phyloP scores from a whole-genome alignment of 495 filamentous ascomycete species.

The Penicillium turbatum region DNA sequence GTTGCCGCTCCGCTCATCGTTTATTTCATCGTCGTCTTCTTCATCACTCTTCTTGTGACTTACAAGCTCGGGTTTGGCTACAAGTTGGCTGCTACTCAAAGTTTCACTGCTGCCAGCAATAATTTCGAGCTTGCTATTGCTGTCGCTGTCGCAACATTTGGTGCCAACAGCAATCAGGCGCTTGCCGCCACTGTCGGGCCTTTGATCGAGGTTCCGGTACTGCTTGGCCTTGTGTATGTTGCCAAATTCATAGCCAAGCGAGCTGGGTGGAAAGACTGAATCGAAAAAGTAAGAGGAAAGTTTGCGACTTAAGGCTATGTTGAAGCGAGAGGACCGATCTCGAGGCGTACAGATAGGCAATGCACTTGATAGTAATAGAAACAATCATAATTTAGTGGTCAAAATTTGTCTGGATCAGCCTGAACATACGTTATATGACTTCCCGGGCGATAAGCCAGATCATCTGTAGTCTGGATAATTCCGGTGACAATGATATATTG shows the following conservation, averaged over 20 bases:
- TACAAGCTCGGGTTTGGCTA: conserved; percentile 68
- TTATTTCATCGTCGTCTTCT: conserved; percentile 75
- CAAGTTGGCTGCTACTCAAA: conserved; percentile 67
- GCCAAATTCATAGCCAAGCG: conserved; percentile 42
- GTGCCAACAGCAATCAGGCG: conserved; percentile 75
- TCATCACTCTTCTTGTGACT: conserved; percentile 55
- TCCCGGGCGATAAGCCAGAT: too few relatives aligned
- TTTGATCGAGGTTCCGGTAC: conserved; percentile 84
- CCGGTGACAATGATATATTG: too few relatives aligned
- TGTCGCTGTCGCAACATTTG: conserved; percentile 81
- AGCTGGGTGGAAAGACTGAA: conserved; percentile 19
- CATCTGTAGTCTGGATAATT: too few relatives aligned
- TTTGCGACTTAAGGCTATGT: too few relatives aligned
- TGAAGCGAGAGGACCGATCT: too few relatives aligned
- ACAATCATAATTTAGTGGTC: too few relatives aligned
- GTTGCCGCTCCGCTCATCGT: conserved; percentile 77
- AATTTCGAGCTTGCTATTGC: conserved; percentile 97
- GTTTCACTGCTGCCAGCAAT: conserved; percentile 91
- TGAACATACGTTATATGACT: too few relatives aligned
- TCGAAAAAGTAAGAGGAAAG: too few relatives aligned
- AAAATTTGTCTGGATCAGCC: too few relatives aligned
- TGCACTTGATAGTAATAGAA: too few relatives aligned
- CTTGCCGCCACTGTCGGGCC: conserved; percentile 88
- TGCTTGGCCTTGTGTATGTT: conserved; percentile 76
- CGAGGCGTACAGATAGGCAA: too few relatives aligned